Conservation (phyloP, 1,139 yeast species). For the Kodamaea arcana region DNA sequence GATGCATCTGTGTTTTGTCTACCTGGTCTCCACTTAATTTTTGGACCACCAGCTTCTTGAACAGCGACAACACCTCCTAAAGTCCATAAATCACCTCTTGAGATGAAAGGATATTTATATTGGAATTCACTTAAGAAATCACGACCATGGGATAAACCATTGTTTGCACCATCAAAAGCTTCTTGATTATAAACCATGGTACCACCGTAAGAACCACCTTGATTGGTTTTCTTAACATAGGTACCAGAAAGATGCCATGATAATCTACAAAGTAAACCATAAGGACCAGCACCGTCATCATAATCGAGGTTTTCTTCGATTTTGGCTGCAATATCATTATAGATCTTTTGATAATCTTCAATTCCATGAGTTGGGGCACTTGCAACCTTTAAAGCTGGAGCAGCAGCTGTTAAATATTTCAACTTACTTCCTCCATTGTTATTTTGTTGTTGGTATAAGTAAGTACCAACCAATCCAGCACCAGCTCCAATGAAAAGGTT, state of each 20-base stretch:
- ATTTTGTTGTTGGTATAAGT: conserved; percentile 10
- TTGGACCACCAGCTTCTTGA: conserved; percentile 87
- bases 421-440: conserved; percentile 10
- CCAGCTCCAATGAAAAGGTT: conserved; percentile 17
- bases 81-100: conserved; percentile 86
- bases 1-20: conserved; percentile 49
- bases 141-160: conserved; percentile 65
- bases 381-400: conserved; percentile 20
- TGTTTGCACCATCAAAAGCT: conserved; percentile 65
- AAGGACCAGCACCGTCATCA: conserved; percentile 62
- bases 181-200: conserved; percentile 74
- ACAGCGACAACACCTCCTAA: conserved; percentile 81
- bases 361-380: conserved; percentile 24
- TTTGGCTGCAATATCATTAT: conserved; percentile 74
- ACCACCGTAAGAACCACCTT: conserved; percentile 83
- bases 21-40: conserved; percentile 84
- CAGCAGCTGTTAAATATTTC: conserved; percentile 14
- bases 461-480: conserved; percentile 21
- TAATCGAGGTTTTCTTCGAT: conserved; percentile 73
- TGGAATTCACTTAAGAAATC: conserved; percentile 61
- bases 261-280: conserved; percentile 65
- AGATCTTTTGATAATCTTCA: conserved; percentile 69
- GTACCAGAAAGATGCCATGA: conserved; percentile 82
- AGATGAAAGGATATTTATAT: conserved; percentile 66
- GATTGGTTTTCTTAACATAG: conserved; percentile 49